A percentile compares a stretch with the other conserved stretches of the same genome.
Evolutionary conservation across 2,329 filamentous ascomycete genomes (phyloP).

Genomic region (Sporothrix humicola): DNA sequence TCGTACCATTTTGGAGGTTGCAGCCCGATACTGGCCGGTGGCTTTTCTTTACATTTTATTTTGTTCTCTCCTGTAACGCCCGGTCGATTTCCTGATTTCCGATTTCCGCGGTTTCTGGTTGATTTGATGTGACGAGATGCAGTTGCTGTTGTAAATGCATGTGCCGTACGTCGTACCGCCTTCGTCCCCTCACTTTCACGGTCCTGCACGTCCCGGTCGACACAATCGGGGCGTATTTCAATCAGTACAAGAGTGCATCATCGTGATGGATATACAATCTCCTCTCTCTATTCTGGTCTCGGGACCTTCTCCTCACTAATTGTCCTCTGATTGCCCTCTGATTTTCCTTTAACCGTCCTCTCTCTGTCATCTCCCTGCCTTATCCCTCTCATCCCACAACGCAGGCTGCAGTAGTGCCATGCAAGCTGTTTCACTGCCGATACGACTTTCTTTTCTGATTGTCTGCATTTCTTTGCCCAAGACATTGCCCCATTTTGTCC

Average conservation of each 20-base stretch:
- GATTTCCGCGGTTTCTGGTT: neutral
- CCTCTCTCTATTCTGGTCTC: neutral
- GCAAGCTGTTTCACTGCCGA: slow-evolving; percentile 27
- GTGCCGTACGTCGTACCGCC: neutral
- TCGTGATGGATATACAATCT: neutral
- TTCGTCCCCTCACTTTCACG: slow-evolving; percentile 4
- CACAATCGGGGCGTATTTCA: neutral
- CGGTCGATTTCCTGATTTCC: neutral
- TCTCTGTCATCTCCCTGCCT: neutral
- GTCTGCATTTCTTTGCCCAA: neutral
- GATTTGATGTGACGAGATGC: neutral
- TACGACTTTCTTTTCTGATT: neutral
- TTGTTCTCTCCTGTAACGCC: neutral
- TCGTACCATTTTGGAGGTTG: no score
- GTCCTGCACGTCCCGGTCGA: slow-evolving; percentile 16
- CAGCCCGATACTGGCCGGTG: slow-evolving; percentile 1
- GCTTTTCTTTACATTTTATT: no score
- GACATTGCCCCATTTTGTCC: no score
- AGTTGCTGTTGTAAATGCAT: neutral
- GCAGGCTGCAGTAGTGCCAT: slow-evolving; percentile 26
- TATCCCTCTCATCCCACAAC: neutral
- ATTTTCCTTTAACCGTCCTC: neutral
- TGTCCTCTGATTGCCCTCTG: no score
- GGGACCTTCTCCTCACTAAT: neutral
- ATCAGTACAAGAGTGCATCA: neutral